phyloP scores from a whole-genome alignment of 192 early-diverging fungal genomes.

The Haplosporangium gracile region DNA sequence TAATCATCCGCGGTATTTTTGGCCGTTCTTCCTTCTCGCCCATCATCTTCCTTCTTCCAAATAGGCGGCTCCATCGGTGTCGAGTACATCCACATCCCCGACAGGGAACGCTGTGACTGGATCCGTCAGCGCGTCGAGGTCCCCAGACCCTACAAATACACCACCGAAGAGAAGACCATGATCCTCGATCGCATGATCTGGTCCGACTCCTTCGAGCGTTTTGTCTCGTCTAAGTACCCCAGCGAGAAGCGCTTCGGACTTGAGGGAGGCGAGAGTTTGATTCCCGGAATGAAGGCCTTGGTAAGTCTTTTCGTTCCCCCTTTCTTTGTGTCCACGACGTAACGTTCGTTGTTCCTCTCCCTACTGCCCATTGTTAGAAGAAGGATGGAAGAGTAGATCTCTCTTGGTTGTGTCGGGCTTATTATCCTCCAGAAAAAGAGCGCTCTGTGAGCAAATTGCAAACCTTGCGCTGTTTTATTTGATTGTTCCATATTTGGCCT shows the following conservation, averaged over 20 bases:
- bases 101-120: conserved; percentile 97
- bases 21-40: conserved; percentile 1
- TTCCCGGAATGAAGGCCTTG: conserved; percentile 98
- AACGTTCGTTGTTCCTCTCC: background rate
- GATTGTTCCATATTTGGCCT: conserved; percentile 12
- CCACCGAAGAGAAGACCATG: conserved; percentile 89
- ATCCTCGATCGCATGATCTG: conserved; percentile 98
- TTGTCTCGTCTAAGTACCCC: conserved; percentile 96
- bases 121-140: conserved; percentile 93
- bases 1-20: conserved; percentile 8
- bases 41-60: background rate
- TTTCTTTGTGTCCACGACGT: background rate
- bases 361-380: background rate
- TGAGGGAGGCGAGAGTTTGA: conserved; percentile 97
- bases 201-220: conserved; percentile 97
- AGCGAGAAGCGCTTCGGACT: conserved; percentile 98
- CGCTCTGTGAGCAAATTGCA: conserved; percentile 4
- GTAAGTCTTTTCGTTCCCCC: conserved; percentile 55
- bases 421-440: conserved; percentile 1
- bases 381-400: background rate
- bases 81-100: conserved; percentile 99
- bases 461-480: background rate
- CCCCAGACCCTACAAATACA: conserved; percentile 90
- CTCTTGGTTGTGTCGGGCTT: background rate
- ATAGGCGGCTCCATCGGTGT: conserved; percentile 90